A percentile compares a stretch with the other conserved stretches of the same genome.
Evolutionary conservation across 202 grass and related monocot species (phyloP).

Genomic region (Tripidium arundinaceum): DNA sequence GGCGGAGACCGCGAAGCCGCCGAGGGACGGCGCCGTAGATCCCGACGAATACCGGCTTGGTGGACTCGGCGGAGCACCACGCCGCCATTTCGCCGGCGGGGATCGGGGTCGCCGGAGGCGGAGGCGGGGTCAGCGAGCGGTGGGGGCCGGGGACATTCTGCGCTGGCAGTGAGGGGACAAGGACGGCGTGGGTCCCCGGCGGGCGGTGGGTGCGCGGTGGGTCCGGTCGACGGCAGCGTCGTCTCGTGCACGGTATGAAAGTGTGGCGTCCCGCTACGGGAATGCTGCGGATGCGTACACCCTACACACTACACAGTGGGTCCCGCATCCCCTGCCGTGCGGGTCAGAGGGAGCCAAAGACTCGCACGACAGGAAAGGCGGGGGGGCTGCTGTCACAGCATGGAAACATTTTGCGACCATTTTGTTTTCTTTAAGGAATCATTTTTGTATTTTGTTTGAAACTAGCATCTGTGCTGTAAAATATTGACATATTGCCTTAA

Average conservation of each 20-base stretch:
- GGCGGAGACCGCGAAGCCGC: conserved; percentile 65
- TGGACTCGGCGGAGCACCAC: conserved; percentile 35
- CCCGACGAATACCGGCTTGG: conserved; percentile 62
- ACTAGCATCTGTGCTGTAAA: too few species aligned
- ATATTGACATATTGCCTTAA: too few species aligned
- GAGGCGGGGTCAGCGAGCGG: conserved; percentile 4
- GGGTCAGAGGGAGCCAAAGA: not conserved
- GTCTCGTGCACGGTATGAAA: not conserved
- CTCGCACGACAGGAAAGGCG: too few species aligned
- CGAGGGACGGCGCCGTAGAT: conserved; percentile 68
- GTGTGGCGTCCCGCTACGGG: not conserved
- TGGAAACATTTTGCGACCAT: too few species aligned
- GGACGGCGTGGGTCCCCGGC: not conserved
- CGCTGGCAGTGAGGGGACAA: not conserved
- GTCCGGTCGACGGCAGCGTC: not conserved
- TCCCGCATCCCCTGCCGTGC: not conserved
- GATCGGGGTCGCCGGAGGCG: conserved; percentile 8
- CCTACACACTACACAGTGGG: not conserved
- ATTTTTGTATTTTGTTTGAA: too few species aligned
- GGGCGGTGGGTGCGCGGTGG: not conserved
- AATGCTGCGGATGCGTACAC: not conserved
- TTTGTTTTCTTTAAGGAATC: too few species aligned
- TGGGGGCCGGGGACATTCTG: conserved; percentile 10
- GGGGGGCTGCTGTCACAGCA: too few species aligned
- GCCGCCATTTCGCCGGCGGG: conserved; percentile 34